A percentile compares a stretch with the other conserved stretches of the same genome.
Conservation (phyloP, 768 basidiomycete species). For the Pseudohyphozyma bogoriensis region DNA sequence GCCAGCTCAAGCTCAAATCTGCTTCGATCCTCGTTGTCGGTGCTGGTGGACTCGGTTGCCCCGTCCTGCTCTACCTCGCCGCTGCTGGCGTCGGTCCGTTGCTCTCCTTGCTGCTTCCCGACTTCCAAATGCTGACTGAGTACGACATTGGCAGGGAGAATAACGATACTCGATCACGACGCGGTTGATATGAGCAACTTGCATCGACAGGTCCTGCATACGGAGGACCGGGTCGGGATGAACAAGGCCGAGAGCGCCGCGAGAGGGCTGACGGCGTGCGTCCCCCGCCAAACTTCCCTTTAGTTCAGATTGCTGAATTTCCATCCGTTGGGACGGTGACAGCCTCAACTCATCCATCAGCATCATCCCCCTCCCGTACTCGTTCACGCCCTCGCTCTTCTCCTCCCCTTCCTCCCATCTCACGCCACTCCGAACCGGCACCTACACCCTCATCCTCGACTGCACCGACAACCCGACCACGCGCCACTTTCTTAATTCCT, state of each 20-base stretch:
- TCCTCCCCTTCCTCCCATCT: slow-evolving; percentile 15
- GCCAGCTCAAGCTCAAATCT: slow-evolving; percentile 66
- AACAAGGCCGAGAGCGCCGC: slow-evolving; percentile 76
- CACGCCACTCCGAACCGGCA: slow-evolving; percentile 19
- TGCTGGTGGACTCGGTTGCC: slow-evolving; percentile 92
- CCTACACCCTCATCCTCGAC: slow-evolving; percentile 71
- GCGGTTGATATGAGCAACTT: slow-evolving; percentile 78
- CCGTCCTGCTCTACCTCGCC: slow-evolving; percentile 84
- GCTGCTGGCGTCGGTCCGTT: slow-evolving; percentile 79
- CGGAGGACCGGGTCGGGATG: slow-evolving; percentile 57
- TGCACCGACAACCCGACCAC: slow-evolving; percentile 91
- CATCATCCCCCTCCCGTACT: slow-evolving; percentile 47
- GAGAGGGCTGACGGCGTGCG: slow-evolving; percentile 55
- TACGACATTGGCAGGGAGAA: slow-evolving; percentile 48
- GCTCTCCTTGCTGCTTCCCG: neutral
- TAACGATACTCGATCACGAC: slow-evolving; percentile 85
- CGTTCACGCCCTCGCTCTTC: slow-evolving; percentile 33
- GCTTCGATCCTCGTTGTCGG: slow-evolving; percentile 79
- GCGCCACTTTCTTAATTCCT: slow-evolving; percentile 85
- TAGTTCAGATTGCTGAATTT: neutral
- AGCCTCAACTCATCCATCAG: slow-evolving; percentile 67
- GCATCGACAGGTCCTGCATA: slow-evolving; percentile 86
- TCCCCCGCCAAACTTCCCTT: slow-evolving; percentile 5
- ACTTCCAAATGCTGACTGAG: no score
- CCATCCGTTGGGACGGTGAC: neutral